A percentile compares a stretch with the other conserved stretches of the same genome.
Conservation (phyloP, 768 basidiomycete species). For the Pisolithus marmoratus region DNA sequence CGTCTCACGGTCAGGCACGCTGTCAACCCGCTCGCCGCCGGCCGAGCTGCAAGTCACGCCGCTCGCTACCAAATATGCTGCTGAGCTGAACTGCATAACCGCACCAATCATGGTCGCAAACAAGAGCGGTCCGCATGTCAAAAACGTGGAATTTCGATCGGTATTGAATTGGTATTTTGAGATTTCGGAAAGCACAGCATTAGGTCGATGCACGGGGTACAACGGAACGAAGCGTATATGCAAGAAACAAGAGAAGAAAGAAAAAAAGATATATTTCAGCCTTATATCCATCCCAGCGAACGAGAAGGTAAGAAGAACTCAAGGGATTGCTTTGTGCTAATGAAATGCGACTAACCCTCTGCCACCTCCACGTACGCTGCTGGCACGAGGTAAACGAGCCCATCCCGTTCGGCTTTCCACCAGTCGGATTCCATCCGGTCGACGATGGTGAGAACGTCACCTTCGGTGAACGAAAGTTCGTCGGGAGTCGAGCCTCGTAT, state of each 20-base stretch:
- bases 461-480: conserved; percentile 82
- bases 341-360: conserved; percentile 78
- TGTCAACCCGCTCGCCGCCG: neutral
- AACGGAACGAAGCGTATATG: conserved; percentile 1
- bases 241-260: conserved; percentile 40
- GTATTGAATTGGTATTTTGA: conserved; percentile 8
- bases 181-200: neutral
- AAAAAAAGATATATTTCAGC: conserved; percentile 70
- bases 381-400: conserved; percentile 85
- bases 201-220: neutral
- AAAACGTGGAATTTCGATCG: conserved; percentile 6
- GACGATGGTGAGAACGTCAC: conserved; percentile 70
- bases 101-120: conserved; percentile 4
- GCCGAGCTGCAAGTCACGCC: neutral
- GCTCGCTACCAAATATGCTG: conserved; percentile 2
- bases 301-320: conserved; percentile 48
- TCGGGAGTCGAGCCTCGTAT: conserved; percentile 65
- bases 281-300: conserved; percentile 48
- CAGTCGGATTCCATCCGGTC: conserved; percentile 83
- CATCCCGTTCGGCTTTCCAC: conserved; percentile 93
- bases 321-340: conserved; percentile 37
- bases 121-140: neutral
- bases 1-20: conserved; percentile 3
- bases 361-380: conserved; percentile 82
- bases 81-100: conserved; percentile 1